Evolutionary conservation across 305 asterid species (phyloP).

Genomic region (Fraxinus angustifolia): DNA sequence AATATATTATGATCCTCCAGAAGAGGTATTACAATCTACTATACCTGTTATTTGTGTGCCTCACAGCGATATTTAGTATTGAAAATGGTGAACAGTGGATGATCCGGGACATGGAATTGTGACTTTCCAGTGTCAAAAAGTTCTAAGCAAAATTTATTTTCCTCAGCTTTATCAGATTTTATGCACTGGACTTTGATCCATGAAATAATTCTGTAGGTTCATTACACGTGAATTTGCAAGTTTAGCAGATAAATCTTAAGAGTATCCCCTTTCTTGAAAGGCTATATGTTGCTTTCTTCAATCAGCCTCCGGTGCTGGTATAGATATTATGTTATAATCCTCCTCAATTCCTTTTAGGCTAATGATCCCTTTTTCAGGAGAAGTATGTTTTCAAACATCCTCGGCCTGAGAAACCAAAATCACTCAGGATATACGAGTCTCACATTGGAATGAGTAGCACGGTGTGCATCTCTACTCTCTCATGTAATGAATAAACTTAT

Average conservation of each 20-base stretch:
- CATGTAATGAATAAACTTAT: slow-evolving; percentile 26
- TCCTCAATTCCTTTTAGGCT: slow-evolving; percentile 18
- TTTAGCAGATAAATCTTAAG: slow-evolving; percentile 8
- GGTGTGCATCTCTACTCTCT: slow-evolving; percentile 58
- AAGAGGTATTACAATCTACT: slow-evolving; percentile 53
- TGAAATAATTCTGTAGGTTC: slow-evolving; percentile 10
- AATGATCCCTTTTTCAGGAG: slow-evolving; percentile 55
- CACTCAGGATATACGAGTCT: slow-evolving; percentile 83
- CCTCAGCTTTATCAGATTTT: slow-evolving; percentile 20
- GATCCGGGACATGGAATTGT: slow-evolving; percentile 17
- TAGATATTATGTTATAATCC: slow-evolving; percentile 7
- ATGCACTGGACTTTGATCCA: slow-evolving; percentile 7
- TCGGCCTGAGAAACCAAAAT: slow-evolving; percentile 85
- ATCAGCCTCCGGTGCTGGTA: slow-evolving; percentile 8
- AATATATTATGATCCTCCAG: slow-evolving; percentile 96
- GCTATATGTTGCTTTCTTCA: neutral
- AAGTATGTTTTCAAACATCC: slow-evolving; percentile 74
- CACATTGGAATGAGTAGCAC: slow-evolving; percentile 99
- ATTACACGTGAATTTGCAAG: slow-evolving; percentile 4
- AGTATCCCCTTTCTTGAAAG: slow-evolving; percentile 3
- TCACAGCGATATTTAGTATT: slow-evolving; percentile 6
- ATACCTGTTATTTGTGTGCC: slow-evolving; percentile 4
- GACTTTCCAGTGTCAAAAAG: neutral
- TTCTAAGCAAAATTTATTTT: neutral
- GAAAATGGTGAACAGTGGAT: slow-evolving; percentile 11